phyloP scores from a whole-genome alignment of 2,329 filamentous ascomycete species.

The Sclerotinia minor region DNA sequence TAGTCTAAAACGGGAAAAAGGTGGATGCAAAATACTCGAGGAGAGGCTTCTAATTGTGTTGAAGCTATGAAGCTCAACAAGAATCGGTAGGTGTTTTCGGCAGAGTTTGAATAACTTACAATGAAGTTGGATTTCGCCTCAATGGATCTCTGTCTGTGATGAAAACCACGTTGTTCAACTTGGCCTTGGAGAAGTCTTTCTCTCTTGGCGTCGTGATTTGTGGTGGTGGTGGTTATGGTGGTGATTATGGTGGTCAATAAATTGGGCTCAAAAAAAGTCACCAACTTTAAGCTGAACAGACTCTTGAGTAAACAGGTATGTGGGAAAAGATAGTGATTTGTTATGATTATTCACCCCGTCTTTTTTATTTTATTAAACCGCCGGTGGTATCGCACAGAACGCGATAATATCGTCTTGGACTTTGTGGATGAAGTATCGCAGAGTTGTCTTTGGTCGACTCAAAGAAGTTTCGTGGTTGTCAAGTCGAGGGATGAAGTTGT shows the following conservation, averaged over 20 bases:
- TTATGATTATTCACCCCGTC: conserved; percentile 1
- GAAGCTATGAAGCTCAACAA: conserved; percentile 21
- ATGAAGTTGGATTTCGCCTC: conserved; percentile 22
- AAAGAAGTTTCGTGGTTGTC: conserved; percentile 8
- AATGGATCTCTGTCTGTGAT: conserved; percentile 12
- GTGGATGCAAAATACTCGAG: conserved; percentile 1
- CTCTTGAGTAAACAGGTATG: conserved; percentile 9
- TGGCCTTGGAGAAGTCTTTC: background rate
- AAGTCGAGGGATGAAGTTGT: conserved; percentile 21
- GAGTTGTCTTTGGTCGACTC: conserved; percentile 10
- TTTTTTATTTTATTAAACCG: background rate
- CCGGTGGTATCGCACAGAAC: conserved; percentile 3
- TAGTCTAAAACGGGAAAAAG: conserved; percentile 2
- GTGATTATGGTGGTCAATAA: background rate
- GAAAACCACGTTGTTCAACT: background rate
- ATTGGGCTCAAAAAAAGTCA: conserved; percentile 9
- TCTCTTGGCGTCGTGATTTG: conserved; percentile 10
- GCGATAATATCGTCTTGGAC: conserved; percentile 3
- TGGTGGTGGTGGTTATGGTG: background rate
- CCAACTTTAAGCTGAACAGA: conserved; percentile 12
- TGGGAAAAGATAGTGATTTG: conserved; percentile 13
- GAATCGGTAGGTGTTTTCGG: conserved; percentile 2
- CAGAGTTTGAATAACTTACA: conserved; percentile 16
- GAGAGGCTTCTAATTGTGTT: background rate
- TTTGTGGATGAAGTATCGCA: conserved; percentile 4